Evolutionary conservation across 495 filamentous ascomycete species (phyloP).

Genomic region (Xylaria bambusicola): DNA sequence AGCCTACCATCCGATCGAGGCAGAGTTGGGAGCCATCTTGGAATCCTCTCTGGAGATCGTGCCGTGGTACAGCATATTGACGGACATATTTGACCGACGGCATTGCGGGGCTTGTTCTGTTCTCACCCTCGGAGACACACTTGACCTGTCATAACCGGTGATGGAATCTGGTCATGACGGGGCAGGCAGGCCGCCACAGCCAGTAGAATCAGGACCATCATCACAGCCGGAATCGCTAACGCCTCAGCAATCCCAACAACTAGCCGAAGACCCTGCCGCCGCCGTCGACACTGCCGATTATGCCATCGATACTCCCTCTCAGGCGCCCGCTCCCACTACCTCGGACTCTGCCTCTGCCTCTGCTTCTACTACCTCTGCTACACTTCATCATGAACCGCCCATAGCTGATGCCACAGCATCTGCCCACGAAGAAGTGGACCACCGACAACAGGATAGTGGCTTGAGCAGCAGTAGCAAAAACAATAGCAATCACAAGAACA

Average conservation of each 20-base stretch:
- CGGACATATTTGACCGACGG: background rate
- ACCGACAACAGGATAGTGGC: no score
- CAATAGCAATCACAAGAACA: background rate
- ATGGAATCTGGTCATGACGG: conserved; percentile 13
- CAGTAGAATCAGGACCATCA: background rate
- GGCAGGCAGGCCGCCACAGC: conserved; percentile 15
- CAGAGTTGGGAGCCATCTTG: no score
- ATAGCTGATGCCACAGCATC: no score
- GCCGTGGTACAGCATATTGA: no score
- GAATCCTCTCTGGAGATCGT: no score
- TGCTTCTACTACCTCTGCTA: background rate
- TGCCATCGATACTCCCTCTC: background rate
- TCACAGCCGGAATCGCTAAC: background rate
- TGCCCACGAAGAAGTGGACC: no score
- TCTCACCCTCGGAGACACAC: background rate
- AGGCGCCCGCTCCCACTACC: no score
- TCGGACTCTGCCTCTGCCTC: background rate
- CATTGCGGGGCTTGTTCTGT: background rate
- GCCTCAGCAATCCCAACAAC: background rate
- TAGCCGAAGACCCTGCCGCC: no score
- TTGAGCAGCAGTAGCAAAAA: background rate
- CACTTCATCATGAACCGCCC: background rate
- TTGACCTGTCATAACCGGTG: background rate
- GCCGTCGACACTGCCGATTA: no score
- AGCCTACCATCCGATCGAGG: no score